These are phyloP conservation scores for Ceratobasidium sp. DNA, from an alignment of 1,284 basidiomycete genomes.

Conservation along the genomic window DNA sequence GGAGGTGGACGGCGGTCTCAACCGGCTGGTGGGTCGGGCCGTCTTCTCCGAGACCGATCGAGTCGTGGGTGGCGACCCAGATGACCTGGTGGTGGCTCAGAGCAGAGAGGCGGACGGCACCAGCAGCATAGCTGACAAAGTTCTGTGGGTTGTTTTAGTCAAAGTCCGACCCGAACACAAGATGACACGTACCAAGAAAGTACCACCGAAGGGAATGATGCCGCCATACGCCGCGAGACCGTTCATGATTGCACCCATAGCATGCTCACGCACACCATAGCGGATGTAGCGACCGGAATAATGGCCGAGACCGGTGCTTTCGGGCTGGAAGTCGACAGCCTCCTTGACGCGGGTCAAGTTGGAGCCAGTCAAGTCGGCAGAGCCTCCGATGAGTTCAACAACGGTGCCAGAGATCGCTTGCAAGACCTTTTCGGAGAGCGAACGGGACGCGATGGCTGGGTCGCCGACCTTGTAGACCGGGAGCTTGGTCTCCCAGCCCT, in stretches of 20 bases:
- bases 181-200: constrained; percentile 74
- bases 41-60: constrained; percentile 93
- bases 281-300: constrained; percentile 93
- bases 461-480: constrained; percentile 86
- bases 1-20: constrained; percentile 87
- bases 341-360: constrained; percentile 90
- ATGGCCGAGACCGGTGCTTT: constrained; percentile 82
- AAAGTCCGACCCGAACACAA: background rate
- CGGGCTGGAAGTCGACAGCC: constrained; percentile 91
- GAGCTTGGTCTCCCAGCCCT: constrained; percentile 86
- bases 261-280: constrained; percentile 97
- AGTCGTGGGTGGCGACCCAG: constrained; percentile 92
- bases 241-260: constrained; percentile 95
- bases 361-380: constrained; percentile 92
- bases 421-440: constrained; percentile 91
- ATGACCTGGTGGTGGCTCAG: constrained; percentile 91
- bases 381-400: constrained; percentile 90
- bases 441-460: constrained; percentile 88
- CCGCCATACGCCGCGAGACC: constrained; percentile 87
- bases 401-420: constrained; percentile 77
- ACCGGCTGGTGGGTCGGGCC: constrained; percentile 97
- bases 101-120: constrained; percentile 91
- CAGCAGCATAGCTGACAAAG: constrained; percentile 94
- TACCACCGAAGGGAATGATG: constrained; percentile 86
- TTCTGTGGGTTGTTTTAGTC: constrained; percentile 62